Evolutionary conservation across 2,329 filamentous ascomycete genomes (phyloP), one percentile per base, ranked within the genome.

Genomic region (Tympanopsis confertula): DNA sequence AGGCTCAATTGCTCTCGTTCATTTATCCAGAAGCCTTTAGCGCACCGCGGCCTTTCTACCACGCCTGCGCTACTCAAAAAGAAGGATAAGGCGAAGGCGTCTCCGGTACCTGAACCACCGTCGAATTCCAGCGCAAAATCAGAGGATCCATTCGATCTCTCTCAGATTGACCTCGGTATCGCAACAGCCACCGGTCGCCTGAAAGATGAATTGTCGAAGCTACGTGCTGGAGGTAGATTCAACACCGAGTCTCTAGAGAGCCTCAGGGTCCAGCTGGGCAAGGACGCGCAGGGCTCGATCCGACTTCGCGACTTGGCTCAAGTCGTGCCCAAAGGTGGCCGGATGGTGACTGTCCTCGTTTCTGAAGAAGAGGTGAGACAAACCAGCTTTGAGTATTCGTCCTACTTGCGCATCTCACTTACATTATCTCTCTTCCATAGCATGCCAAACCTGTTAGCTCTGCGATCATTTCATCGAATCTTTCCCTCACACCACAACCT

Each of bases 261-360:
- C 15, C 47, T 84, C 38, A 66, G 68, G 26, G 78, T 84, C n/a
- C 60, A 68, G 36, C 48, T 79, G 35, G 64, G 59, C 41, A 73
- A 78, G 40, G 61, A 57, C 35, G 52, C 49, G 17, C 73, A 69
- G 41, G 61, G 70, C 41, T 69, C 57, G 2, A 63, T 71, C 36
- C 65, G 60, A 43, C 47, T 85, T 37, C 66, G 69, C 7, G 78
- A 82, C 50, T 50, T 85, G 40, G 79, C 78, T 3, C 78, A 82
- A 50, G 74, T 84, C 13, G 62, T 83, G 28, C 74, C 76, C 0
- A 77, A 78, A 48, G 77, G 69, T 19, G 66, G 78, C 10, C 57
- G 78, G 39, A 66, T 65, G 46, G 54, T 82, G 20, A 69, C 73
- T 41, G 61, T 84, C n/a, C 53, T 81, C 17, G 74, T 73, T 28